Conservation (phyloP, 331 rosid species). For the Phaseolus coccineus region DNA sequence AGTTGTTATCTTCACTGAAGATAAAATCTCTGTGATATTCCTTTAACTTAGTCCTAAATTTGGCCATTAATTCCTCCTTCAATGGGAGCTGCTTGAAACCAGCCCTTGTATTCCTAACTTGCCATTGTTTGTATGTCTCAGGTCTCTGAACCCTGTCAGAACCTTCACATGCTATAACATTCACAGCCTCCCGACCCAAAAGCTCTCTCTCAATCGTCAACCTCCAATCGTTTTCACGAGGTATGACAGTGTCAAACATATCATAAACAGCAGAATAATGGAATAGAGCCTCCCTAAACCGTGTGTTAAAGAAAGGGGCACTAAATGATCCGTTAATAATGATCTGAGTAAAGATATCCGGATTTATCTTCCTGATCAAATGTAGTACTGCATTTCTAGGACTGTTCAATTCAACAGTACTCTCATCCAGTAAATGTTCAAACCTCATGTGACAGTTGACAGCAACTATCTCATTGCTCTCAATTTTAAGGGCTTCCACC, state of each 20-base stretch:
- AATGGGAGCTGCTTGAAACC: conserved; percentile 68
- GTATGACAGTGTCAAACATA: conserved; percentile 52
- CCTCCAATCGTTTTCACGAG: conserved; percentile 54
- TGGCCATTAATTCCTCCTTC: conserved; percentile 51
- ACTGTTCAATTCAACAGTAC: conserved; percentile 52
- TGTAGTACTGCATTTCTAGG: conserved; percentile 66
- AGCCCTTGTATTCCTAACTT: conserved; percentile 53
- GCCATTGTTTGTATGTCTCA: conserved; percentile 79
- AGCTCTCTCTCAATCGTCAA: conserved; percentile 57
- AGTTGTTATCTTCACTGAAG: conserved; percentile 62
- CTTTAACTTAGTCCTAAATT: conserved; percentile 48
- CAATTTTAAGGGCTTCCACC: conserved; percentile 63
- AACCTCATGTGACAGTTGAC: conserved; percentile 65
- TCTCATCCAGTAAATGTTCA: conserved; percentile 64
- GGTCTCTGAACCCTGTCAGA: conserved; percentile 73
- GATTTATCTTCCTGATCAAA: conserved; percentile 67
- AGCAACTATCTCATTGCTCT: conserved; percentile 59
- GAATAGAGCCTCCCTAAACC: conserved; percentile 77
- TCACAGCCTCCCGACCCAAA: conserved; percentile 60
- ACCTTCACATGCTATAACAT: conserved; percentile 76
- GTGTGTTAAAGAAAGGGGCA: conserved; percentile 68
- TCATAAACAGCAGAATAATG: conserved; percentile 66
- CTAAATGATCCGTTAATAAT: conserved; percentile 54
- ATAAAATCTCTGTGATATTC: conserved; percentile 60
- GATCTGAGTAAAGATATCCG: conserved; percentile 59